These are phyloP conservation scores for Rutstroemia sp. DNA, from an alignment of 2,329 filamentous ascomycete species.

Conservation along the genomic window DNA sequence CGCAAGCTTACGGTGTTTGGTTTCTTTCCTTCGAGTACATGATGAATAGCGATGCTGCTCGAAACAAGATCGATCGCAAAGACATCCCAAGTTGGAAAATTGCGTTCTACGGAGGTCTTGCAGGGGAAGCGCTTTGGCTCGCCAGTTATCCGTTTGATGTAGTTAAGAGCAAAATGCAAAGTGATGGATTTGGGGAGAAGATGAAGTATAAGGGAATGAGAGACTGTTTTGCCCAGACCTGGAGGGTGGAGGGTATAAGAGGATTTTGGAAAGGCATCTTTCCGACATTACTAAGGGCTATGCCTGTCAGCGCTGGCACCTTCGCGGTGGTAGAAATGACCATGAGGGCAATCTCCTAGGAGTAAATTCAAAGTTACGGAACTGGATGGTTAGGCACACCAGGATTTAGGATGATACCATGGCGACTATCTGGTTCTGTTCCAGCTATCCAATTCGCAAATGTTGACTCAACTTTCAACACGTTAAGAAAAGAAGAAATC, in stretches of 20 bases:
- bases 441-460: no score
- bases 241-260: constrained; percentile 62
- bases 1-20: constrained; percentile 92
- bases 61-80: constrained; percentile 67
- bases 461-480: no score
- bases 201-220: constrained; percentile 76
- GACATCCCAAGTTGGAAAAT: constrained; percentile 80
- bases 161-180: constrained; percentile 99
- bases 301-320: constrained; percentile 96
- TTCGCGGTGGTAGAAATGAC: constrained; percentile 76
- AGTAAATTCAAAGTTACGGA: background rate
- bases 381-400: no score
- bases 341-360: constrained; percentile 50
- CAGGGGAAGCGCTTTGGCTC: constrained; percentile 91
- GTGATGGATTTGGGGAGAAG: constrained; percentile 72
- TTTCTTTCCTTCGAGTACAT: constrained; percentile 93
- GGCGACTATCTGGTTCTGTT: no score
- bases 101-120: constrained; percentile 84
- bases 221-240: constrained; percentile 83
- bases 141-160: constrained; percentile 94
- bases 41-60: constrained; percentile 81
- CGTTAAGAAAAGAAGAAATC: no score
- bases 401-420: no score
- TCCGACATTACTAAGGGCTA: constrained; percentile 84
- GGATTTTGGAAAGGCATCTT: constrained; percentile 95